phyloP scores from a whole-genome alignment of 306 rosid species.

The Abrus pulchellus region DNA sequence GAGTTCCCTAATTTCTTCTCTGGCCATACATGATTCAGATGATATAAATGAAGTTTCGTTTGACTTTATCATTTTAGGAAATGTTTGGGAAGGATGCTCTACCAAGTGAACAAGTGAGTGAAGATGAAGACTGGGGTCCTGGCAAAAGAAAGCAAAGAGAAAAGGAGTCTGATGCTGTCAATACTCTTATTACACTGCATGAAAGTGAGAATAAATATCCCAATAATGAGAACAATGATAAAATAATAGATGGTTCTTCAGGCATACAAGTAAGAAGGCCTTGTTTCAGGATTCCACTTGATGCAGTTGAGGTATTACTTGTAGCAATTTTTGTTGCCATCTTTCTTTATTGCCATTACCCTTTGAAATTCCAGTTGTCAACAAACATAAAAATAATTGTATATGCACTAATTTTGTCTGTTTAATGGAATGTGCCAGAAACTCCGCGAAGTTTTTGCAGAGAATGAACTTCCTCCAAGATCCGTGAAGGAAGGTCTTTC shows the following conservation, averaged over 20 bases:
- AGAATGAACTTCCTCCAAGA: conserved; percentile 86
- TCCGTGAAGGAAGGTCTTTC: conserved; percentile 81
- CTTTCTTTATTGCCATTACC: conserved; percentile 8
- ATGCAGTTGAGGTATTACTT: conserved; percentile 78
- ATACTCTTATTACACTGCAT: conserved; percentile 89
- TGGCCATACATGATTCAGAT: conserved; percentile 9
- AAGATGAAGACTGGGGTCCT: conserved; percentile 98
- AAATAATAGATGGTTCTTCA: conserved; percentile 45
- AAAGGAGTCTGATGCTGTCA: conserved; percentile 91
- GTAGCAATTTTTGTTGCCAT: conserved; percentile 39
- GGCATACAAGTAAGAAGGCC: conserved; percentile 60
- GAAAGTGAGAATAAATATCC: conserved; percentile 67
- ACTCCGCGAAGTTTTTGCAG: conserved; percentile 83
- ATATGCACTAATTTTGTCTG: conserved; percentile 24
- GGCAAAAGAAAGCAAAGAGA: conserved; percentile 74
- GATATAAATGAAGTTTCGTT: conserved; percentile 29
- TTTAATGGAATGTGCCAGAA: conserved; percentile 64
- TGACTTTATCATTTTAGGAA: conserved; percentile 61
- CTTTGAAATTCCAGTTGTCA: conserved; percentile 20
- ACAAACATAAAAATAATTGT: conserved; percentile 1
- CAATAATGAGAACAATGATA: conserved; percentile 43
- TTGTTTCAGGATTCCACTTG: conserved; percentile 78
- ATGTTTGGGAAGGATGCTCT: conserved; percentile 95
- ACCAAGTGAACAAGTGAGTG: conserved; percentile 75
- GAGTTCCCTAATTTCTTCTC: background rate